Conservation (phyloP, 371 early-diverging fungal genomes). For the Mucor piriformis region DNA sequence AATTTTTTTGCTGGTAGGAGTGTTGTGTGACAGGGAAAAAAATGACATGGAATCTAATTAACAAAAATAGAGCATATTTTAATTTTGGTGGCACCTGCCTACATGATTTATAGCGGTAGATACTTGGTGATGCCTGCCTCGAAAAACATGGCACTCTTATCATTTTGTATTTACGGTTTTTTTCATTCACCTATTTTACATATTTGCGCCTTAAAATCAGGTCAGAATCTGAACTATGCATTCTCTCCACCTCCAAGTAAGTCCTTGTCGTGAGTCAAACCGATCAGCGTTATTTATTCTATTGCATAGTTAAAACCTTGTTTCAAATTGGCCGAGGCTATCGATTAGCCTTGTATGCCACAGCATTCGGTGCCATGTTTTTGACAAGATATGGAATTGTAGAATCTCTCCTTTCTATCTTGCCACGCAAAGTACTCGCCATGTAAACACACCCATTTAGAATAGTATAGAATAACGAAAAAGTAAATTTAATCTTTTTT, state of each 20-base stretch:
- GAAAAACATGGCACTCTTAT: constrained; percentile 44
- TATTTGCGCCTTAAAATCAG: constrained; percentile 41
- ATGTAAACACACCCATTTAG: not conserved
- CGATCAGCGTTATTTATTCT: not conserved
- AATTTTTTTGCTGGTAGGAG: constrained; percentile 64
- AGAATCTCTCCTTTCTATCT: constrained; percentile 13
- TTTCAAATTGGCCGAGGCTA: constrained; percentile 23
- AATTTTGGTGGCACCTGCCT: constrained; percentile 46
- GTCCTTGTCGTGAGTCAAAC: not conserved
- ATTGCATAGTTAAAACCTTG: constrained; percentile 19
- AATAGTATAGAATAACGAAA: not conserved
- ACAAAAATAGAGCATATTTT: constrained; percentile 47
- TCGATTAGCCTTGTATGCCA: constrained; percentile 25
- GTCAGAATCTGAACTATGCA: constrained; percentile 55
- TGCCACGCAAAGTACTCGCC: constrained; percentile 17
- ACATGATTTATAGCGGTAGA: constrained; percentile 54
- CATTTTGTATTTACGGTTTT: constrained; percentile 51
- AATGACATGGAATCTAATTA: not conserved
- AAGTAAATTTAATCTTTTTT: not conserved
- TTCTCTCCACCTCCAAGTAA: constrained; percentile 54
- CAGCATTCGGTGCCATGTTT: constrained; percentile 33
- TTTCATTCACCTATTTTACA: constrained; percentile 51
- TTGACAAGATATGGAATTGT: constrained; percentile 27
- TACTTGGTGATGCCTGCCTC: constrained; percentile 50
- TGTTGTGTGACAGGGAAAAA: not conserved